Base-by-base conservation (phyloP, 2,329 filamentous ascomycete species). In the Aaosphaeria arxii region DNA sequence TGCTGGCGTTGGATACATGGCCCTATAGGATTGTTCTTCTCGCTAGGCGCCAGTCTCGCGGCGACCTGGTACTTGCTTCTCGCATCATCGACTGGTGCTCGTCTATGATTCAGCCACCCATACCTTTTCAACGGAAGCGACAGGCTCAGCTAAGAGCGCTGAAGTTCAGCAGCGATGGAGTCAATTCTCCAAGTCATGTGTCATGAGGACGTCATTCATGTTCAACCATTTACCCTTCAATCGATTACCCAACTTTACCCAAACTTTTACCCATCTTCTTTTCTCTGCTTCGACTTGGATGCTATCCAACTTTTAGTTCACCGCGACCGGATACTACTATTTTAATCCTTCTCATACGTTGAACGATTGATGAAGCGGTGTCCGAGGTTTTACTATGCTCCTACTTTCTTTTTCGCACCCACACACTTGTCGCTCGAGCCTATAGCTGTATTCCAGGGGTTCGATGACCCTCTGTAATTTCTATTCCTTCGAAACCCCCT, bases 1-100 rank as follows among this genome's bases (percentile, higher is more conserved):
- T 42, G 66, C 61, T 32, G 65, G 61, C 40, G 53, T 64, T 13
- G 65, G 58, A 48, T 70, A 64, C 62, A 55, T 70, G 48, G 63
- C 63, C 44, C 59, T 71, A 46, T 71, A 24, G 17, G 54, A 69
- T 47, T 41, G 56, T 50, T 42, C 39, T 47, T 45, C 52, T 55
- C 33, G 50, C 52, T 47, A 43, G 42, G 45, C 44, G 24, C 29
- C 35, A 24, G 31, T 17, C 32, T 43, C 42, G 39, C 50, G 47
- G 30, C 41, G 17, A 24, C 38, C 45, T 24, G 46, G 49, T 46
- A n/a, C 39, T 41, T 45, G 52, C 55, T 57, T 59, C 53, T 54
- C 42, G 55, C 58, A 62, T 61, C 57, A 64, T 56, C 50, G 60
- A 66, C 62, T 62, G 57, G 55, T 61, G 59, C 59, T 46, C 44